These are phyloP conservation scores for Aspergillus saccharolyticus DNA, from an alignment of 495 filamentous ascomycete species.

Conservation along the genomic window DNA sequence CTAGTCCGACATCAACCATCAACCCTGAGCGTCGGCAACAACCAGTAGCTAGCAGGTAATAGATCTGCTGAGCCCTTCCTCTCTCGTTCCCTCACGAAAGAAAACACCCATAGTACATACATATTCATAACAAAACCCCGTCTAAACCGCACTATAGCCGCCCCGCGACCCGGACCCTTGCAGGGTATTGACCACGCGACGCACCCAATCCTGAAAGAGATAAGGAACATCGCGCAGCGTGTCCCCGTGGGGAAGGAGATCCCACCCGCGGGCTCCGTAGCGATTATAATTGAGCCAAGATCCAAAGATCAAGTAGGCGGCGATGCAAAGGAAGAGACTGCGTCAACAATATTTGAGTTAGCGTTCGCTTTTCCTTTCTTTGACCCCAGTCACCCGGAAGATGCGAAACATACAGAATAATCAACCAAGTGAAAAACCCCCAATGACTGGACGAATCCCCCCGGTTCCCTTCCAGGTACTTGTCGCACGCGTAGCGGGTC, in stretches of 20 bases:
- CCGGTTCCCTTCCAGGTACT: slow-evolving; percentile 42
- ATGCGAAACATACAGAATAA: slow-evolving; percentile 74
- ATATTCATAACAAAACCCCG: too few relatives aligned
- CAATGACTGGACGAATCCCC: slow-evolving; percentile 46
- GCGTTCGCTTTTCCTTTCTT: too few relatives aligned
- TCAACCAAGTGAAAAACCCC: slow-evolving; percentile 97
- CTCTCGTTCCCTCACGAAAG: too few relatives aligned
- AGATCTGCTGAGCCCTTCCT: too few relatives aligned
- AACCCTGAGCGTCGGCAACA: too few relatives aligned
- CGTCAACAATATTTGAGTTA: not conserved
- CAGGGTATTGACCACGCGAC: slow-evolving; percentile 72
- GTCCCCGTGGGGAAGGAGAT: slow-evolving; percentile 88
- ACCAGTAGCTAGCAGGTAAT: too few relatives aligned
- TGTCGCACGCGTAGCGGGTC: slow-evolving; percentile 80
- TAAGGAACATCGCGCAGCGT: slow-evolving; percentile 90
- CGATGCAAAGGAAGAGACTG: slow-evolving; percentile 74
- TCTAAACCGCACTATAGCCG: slow-evolving; percentile 88
- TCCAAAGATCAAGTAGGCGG: slow-evolving; percentile 94
- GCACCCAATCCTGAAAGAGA: slow-evolving; percentile 79
- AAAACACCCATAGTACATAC: too few relatives aligned
- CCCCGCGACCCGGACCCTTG: slow-evolving; percentile 76
- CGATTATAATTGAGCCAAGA: slow-evolving; percentile 99
- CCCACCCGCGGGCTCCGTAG: slow-evolving; percentile 91
- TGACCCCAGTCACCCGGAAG: too few relatives aligned
- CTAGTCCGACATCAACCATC: too few relatives aligned